Conservation (phyloP, 768 basidiomycete genomes). For the Mycena polygramma region DNA sequence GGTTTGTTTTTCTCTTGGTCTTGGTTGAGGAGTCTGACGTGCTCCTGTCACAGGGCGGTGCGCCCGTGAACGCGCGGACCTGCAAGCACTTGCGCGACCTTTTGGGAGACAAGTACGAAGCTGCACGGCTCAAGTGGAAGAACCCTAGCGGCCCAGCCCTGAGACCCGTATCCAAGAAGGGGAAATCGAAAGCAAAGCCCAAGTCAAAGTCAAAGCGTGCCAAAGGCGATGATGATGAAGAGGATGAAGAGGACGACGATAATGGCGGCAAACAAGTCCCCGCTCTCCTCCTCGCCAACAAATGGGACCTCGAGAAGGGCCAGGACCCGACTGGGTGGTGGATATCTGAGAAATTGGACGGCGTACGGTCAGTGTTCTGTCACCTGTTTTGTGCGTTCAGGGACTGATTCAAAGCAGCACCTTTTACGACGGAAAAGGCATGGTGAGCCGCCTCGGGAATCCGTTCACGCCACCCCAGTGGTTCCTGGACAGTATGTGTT, state of each 20-base stretch:
- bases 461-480: constrained; percentile 68
- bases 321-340: constrained; percentile 71
- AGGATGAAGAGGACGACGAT: constrained; percentile 44
- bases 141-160: constrained; percentile 50
- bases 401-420: constrained; percentile 49
- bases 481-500: constrained; percentile 66
- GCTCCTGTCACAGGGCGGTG: constrained; percentile 41
- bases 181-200: constrained; percentile 20
- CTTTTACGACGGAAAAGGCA: constrained; percentile 65
- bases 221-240: constrained; percentile 40
- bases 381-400: not conserved
- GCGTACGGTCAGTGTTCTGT: constrained; percentile 61
- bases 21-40: not conserved
- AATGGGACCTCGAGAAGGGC: constrained; percentile 68
- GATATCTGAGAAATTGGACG: constrained; percentile 74
- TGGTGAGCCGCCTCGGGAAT: constrained; percentile 71
- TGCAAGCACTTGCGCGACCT: constrained; percentile 56
- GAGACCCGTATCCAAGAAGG: constrained; percentile 38
- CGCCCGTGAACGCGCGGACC: constrained; percentile 53
- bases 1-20: constrained; percentile 34
- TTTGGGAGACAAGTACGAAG: constrained; percentile 54
- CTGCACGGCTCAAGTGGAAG: constrained; percentile 50
- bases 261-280: constrained; percentile 53
- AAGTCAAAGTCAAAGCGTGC: constrained; percentile 19
- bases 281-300: constrained; percentile 65